phyloP scores from a whole-genome alignment of 805 yeast genomes.

The Maudiozyma bulderi region DNA sequence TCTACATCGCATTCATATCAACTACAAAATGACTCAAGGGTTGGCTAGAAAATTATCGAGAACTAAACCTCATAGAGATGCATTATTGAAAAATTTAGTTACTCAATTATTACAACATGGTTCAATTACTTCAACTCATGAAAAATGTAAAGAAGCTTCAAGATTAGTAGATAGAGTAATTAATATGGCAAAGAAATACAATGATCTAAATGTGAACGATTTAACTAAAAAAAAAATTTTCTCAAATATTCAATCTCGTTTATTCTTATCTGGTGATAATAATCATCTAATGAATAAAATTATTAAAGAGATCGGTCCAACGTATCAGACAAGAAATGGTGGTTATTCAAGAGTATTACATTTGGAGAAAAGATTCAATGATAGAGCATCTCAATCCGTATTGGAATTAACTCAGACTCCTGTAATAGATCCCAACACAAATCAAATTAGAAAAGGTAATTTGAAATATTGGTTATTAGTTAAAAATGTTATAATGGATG shows the following conservation, averaged over 20 bases:
- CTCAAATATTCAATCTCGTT: slow-evolving; percentile 31
- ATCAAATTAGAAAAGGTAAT: slow-evolving; percentile 20
- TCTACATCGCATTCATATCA: too few relatives aligned
- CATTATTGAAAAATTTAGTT: slow-evolving; percentile 54
- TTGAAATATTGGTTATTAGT: slow-evolving; percentile 25
- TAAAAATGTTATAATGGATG: slow-evolving; percentile 19
- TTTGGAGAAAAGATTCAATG: slow-evolving; percentile 80
- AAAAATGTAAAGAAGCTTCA: slow-evolving; percentile 65
- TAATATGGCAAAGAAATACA: slow-evolving; percentile 41
- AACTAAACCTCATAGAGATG: slow-evolving; percentile 42
- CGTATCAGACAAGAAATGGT: slow-evolving; percentile 55
- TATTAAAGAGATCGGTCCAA: slow-evolving; percentile 49
- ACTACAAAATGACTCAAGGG: slow-evolving; percentile 21
- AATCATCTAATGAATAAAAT: slow-evolving; percentile 52
- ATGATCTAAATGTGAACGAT: slow-evolving; percentile 10
- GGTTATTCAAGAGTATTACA: slow-evolving; percentile 82
- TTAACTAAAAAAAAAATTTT: slow-evolving; percentile 4
- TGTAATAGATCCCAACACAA: slow-evolving; percentile 13
- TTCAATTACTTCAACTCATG: slow-evolving; percentile 60
- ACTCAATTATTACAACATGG: slow-evolving; percentile 63
- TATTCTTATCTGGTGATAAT: slow-evolving; percentile 38
- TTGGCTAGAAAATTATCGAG: slow-evolving; percentile 29
- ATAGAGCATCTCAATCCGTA: slow-evolving; percentile 82
- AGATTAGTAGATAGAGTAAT: slow-evolving; percentile 54
- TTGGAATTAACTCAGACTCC: slow-evolving; percentile 75